phyloP scores from a whole-genome alignment of 2,329 filamentous ascomycete species.

The Ambrosiella beaveri region DNA sequence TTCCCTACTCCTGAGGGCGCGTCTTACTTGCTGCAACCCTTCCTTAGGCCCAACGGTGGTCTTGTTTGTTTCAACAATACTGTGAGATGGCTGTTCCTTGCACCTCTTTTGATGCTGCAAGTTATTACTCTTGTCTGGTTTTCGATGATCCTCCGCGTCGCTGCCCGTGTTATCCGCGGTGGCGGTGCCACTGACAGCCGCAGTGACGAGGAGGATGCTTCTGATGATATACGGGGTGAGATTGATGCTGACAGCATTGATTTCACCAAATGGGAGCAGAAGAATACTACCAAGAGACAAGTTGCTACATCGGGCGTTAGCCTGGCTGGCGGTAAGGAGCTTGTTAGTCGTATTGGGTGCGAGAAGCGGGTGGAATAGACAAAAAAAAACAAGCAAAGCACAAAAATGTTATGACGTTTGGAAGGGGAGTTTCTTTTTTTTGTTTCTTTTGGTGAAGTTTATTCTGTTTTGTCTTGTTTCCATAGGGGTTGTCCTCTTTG shows the following conservation, averaged over 20 bases:
- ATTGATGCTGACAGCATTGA: constrained; percentile 57
- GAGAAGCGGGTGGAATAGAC: constrained; percentile 40
- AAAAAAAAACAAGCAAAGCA: neutral
- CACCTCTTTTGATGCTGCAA: constrained; percentile 61
- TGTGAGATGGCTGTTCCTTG: constrained; percentile 62
- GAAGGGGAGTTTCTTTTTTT: neutral
- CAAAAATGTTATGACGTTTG: neutral
- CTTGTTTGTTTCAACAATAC: constrained; percentile 62
- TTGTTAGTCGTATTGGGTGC: constrained; percentile 67
- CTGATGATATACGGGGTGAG: constrained; percentile 54
- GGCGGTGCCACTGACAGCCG: constrained; percentile 67
- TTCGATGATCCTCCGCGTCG: constrained; percentile 68
- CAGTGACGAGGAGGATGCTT: constrained; percentile 69
- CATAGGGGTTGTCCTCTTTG: no score
- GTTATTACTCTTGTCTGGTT: constrained; percentile 76
- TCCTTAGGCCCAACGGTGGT: constrained; percentile 48
- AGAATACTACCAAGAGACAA: constrained; percentile 34
- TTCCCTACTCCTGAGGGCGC: constrained; percentile 33
- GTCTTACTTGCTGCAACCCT: constrained; percentile 54
- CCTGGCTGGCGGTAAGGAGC: constrained; percentile 59
- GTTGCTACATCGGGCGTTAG: constrained; percentile 42
- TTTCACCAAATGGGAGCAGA: constrained; percentile 45
- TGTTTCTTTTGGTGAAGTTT: neutral
- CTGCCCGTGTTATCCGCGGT: constrained; percentile 61
- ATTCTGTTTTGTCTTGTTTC: no score